phyloP scores from a whole-genome alignment of 129 eudicot genomes.

The Arctium minus region DNA sequence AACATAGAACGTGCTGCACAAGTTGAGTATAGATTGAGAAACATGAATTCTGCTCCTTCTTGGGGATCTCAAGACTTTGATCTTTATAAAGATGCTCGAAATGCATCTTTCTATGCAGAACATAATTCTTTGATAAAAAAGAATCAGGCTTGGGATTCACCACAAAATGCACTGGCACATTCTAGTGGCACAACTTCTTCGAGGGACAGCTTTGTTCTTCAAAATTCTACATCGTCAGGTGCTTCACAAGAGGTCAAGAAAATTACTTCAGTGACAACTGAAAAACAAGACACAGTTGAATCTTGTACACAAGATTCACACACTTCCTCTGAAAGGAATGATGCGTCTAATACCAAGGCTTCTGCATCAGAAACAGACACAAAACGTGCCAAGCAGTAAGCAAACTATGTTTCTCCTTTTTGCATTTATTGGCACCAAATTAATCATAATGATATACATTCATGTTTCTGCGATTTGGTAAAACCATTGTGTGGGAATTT shows the following conservation, averaged over 20 bases:
- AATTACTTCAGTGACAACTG: slow-evolving; percentile 39
- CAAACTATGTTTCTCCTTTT: slow-evolving; percentile 12
- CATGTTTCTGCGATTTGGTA: neutral
- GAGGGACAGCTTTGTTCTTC: slow-evolving; percentile 30
- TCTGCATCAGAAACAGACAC: slow-evolving; percentile 61
- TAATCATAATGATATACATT: neutral
- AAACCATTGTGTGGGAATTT: neutral
- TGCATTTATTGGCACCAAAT: neutral
- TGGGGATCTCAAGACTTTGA: slow-evolving; percentile 72
- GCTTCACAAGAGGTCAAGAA: slow-evolving; percentile 45
- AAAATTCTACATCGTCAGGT: slow-evolving; percentile 28
- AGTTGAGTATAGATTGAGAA: slow-evolving; percentile 44
- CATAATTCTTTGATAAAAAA: slow-evolving; percentile 29
- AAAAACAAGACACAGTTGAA: slow-evolving; percentile 54
- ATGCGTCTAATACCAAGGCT: slow-evolving; percentile 44
- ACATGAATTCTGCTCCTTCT: slow-evolving; percentile 34
- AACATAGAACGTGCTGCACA: slow-evolving; percentile 48
- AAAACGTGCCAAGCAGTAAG: slow-evolving; percentile 86
- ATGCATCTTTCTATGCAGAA: slow-evolving; percentile 35
- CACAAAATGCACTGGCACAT: slow-evolving; percentile 27
- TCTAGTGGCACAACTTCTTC: slow-evolving; percentile 43
- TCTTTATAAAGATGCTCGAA: slow-evolving; percentile 38
- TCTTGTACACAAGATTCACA: slow-evolving; percentile 43
- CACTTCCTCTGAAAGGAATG: slow-evolving; percentile 46
- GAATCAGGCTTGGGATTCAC: slow-evolving; percentile 52